These are phyloP conservation scores for Ceratocystis lukuohia DNA, from an alignment of 2,329 filamentous ascomycete genomes.

Conservation along the genomic window DNA sequence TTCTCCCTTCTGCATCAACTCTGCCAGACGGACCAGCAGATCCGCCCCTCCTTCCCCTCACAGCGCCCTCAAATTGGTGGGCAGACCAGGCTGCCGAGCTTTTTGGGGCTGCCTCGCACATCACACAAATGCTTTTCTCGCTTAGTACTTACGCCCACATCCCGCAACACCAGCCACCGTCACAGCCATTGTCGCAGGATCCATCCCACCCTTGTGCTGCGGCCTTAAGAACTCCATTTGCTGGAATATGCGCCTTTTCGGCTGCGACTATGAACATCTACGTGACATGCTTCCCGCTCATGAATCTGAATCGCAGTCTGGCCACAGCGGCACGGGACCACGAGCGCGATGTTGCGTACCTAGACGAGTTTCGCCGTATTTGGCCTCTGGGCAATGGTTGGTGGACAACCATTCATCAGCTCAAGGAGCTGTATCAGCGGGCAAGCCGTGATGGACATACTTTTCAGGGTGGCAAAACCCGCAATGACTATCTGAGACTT, in stretches of 20 bases:
- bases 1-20: slow-evolving; percentile 28
- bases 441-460: slow-evolving; percentile 10
- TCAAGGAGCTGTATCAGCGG: slow-evolving; percentile 10
- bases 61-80: slow-evolving; percentile 31
- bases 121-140: slow-evolving; percentile 5
- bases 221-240: slow-evolving; percentile 30
- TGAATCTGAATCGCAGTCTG: slow-evolving; percentile 27
- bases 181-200: neutral
- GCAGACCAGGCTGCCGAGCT: slow-evolving; percentile 28
- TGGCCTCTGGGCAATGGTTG: slow-evolving; percentile 14
- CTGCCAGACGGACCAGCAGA: slow-evolving; percentile 30
- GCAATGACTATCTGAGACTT: slow-evolving; percentile 14
- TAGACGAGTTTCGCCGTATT: neutral
- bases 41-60: slow-evolving; percentile 28
- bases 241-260: slow-evolving; percentile 35
- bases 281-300: slow-evolving; percentile 29
- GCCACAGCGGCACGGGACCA: neutral
- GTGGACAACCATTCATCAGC: slow-evolving; percentile 7
- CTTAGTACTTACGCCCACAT: slow-evolving; percentile 20
- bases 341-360: neutral
- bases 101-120: slow-evolving; percentile 24
- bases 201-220: neutral
- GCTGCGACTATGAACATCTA: slow-evolving; percentile 33
- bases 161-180: slow-evolving; percentile 13
- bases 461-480: slow-evolving; percentile 10